These are phyloP conservation scores for Cyphellophora europaea DNA, from an alignment of 2,329 filamentous ascomycete genomes.

Conservation along the genomic window DNA sequence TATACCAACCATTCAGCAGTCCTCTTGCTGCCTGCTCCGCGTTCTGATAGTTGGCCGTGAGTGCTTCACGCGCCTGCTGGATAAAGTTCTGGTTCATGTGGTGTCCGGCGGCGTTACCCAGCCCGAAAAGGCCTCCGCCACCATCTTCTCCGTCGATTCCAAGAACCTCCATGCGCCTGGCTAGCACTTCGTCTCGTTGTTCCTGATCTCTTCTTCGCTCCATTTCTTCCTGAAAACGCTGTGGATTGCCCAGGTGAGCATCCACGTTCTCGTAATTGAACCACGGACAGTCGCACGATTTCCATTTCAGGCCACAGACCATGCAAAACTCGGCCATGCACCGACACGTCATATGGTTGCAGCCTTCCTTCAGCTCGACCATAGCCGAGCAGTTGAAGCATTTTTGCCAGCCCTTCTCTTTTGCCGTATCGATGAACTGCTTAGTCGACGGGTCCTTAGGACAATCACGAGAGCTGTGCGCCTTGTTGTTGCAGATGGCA, in stretches of 20 bases:
- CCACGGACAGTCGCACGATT: conserved; percentile 72
- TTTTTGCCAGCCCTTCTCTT: conserved; percentile 64
- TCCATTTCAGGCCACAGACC: conserved; percentile 74
- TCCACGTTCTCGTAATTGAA: conserved; percentile 56
- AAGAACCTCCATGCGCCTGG: conserved; percentile 42
- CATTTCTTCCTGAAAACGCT: conserved; percentile 38
- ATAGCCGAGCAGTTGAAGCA: conserved; percentile 70
- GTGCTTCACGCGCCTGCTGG: conserved; percentile 24
- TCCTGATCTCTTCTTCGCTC: conserved; percentile 40
- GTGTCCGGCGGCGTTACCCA: conserved; percentile 25
- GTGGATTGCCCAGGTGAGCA: conserved; percentile 34
- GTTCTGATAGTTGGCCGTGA: conserved; percentile 24
- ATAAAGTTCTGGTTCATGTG: conserved; percentile 55
- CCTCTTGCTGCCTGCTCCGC: conserved; percentile 24
- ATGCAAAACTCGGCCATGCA: conserved; percentile 83
- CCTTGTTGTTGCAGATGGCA: conserved; percentile 60
- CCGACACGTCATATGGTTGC: conserved; percentile 80
- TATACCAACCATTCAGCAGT: conserved; percentile 15
- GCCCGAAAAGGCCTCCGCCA: conserved; percentile 4
- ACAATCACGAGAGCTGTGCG: conserved; percentile 62
- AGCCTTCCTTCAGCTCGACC: conserved; percentile 73
- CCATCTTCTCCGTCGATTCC: conserved; percentile 22
- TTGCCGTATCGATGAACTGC: conserved; percentile 51
- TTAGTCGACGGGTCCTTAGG: conserved; percentile 41
- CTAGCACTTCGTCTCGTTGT: conserved; percentile 40